Evolutionary conservation across 1,139 yeast genomes (phyloP).

Genomic region (Yamadazyma atmosphaerica): DNA sequence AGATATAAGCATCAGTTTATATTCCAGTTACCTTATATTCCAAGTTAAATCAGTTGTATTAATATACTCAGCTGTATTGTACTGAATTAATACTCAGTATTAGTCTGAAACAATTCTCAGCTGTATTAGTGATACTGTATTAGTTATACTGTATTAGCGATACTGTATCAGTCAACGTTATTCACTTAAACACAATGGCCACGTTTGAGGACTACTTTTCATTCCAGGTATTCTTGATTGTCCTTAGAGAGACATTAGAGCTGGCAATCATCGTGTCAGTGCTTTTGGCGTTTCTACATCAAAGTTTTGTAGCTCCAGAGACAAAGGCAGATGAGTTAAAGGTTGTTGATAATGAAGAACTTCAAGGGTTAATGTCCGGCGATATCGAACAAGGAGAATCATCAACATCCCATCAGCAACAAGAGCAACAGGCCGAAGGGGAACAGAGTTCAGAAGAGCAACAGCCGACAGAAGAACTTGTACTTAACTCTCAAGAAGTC

Average conservation of each 20-base stretch:
- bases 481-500: constrained; percentile 3
- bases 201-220: constrained; percentile 39
- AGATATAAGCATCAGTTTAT: too few species aligned
- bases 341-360: too few species aligned
- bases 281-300: constrained; percentile 42
- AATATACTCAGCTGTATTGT: too few species aligned
- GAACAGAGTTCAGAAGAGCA: too few species aligned
- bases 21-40: too few species aligned
- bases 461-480: too few species aligned
- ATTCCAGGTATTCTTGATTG: constrained; percentile 46
- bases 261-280: constrained; percentile 49
- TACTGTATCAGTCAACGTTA: not conserved
- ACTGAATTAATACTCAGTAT: too few species aligned
- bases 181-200: constrained; percentile 15
- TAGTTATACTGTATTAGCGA: not conserved
- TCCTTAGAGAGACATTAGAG: constrained; percentile 46
- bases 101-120: too few species aligned
- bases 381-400: not conserved
- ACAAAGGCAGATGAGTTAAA: not conserved
- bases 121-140: not conserved
- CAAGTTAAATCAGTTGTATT: too few species aligned
- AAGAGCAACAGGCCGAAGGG: too few species aligned
- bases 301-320: constrained; percentile 22
- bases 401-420: not conserved
- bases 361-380: constrained; percentile 1